A percentile compares a stretch with the other conserved stretches of the same genome.
phyloP scores from a whole-genome alignment of 2,329 filamentous ascomycete genomes.

The Coleophoma crateriformis region DNA sequence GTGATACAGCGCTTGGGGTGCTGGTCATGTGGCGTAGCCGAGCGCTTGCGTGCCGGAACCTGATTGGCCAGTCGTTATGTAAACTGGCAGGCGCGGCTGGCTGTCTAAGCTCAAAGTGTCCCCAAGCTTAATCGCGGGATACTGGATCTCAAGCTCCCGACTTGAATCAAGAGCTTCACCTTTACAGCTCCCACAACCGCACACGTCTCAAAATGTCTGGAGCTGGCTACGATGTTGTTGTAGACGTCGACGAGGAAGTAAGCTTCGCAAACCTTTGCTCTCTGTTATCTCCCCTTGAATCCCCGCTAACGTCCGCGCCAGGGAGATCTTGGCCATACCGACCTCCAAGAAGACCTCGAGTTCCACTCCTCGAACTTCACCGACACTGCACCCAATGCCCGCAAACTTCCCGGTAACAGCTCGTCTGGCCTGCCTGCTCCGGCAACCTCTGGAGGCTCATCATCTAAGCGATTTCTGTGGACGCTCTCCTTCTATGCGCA shows the following conservation, averaged over 20 bases:
- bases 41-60: too few species aligned
- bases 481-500: constrained; percentile 89
- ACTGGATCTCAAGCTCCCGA: too few species aligned
- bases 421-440: constrained; percentile 48
- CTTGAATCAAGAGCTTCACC: too few species aligned
- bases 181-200: too few species aligned
- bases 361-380: constrained; percentile 92
- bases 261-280: constrained; percentile 8
- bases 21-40: too few species aligned
- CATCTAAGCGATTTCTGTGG: constrained; percentile 86
- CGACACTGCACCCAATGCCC: constrained; percentile 35
- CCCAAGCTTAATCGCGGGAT: too few species aligned
- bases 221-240: constrained; percentile 93
- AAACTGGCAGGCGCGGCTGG: too few species aligned
- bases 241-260: constrained; percentile 96
- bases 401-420: constrained; percentile 29
- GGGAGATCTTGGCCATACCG: constrained; percentile 96
- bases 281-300: too few species aligned
- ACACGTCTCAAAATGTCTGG: constrained; percentile 18
- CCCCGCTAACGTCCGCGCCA: constrained; percentile 31
- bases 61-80: too few species aligned
- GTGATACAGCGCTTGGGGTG: too few species aligned
- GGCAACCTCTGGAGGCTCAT: constrained; percentile 44
- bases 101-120: too few species aligned
- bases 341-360: constrained; percentile 97